Evolutionary conservation across 345 rosid species (phyloP), one percentile per base, ranked within the genome.

Genomic region (Laguncularia racemosa): DNA sequence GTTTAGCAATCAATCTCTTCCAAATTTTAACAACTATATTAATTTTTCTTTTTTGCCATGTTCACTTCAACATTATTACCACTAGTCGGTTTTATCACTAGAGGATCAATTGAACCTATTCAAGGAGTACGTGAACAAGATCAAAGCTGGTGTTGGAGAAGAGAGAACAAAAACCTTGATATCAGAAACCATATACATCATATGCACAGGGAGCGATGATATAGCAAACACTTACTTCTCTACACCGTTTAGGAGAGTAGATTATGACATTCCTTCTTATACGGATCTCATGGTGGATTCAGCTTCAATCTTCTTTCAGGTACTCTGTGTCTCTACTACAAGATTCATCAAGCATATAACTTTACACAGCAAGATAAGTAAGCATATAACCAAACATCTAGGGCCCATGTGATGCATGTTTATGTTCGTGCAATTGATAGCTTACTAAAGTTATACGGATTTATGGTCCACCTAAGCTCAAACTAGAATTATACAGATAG

Each of bases 241-340:
- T 18, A 55, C 63, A 12, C 71, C 77, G 12, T 13, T 66, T 38
- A 63, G 77, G 55, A 64, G 49, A 23, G 3, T n/a, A 28, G 59
- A 50, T 52, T 66, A 68, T 44, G 77, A 76, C 50, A 60, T 77
- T 0, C 58, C 71, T 55, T 18, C 80, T 7, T 84, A 84, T 59
- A 77, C 87, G 11, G 70, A 83, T 62, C 73, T 73, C 18, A 58
- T 74, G 64, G 62, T 70, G 58, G 56, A n/a, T 19, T 55, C 57
- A 13, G 85, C 83, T 40, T 46, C 78, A 26, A 57, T 57, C 46
- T 79, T 78, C 62, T 52, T 70, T 43, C 59, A 78, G 81, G 88
- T 82, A 66, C 20, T 23, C 3, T 23, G 28, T 23, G 3, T 23
- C 28, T 23, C 5, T 23, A 23, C 28, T 23, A 23, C 28, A 23